Conservation (phyloP, 169 alveolate species). For the Plasmodium coatneyi region DNA sequence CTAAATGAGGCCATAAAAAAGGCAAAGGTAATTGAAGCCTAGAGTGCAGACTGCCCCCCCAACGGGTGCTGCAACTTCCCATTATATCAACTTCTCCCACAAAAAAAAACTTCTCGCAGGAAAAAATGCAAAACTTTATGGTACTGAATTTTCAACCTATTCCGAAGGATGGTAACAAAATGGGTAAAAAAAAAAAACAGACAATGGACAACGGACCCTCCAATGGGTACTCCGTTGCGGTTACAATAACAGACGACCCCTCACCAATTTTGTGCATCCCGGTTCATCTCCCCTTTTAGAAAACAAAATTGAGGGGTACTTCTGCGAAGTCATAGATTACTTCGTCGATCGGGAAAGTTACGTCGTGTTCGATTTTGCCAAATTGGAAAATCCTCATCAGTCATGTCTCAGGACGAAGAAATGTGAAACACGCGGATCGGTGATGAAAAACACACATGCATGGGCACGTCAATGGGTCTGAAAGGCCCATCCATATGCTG, state of each 20-base stretch:
- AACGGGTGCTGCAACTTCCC: background rate
- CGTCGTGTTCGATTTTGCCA: slow-evolving; percentile 46
- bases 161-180: slow-evolving; percentile 6
- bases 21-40: slow-evolving; percentile 28
- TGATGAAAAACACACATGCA: slow-evolving; percentile 8
- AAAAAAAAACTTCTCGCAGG: slow-evolving; percentile 25
- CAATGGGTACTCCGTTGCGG: background rate
- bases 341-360: slow-evolving; percentile 55
- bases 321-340: slow-evolving; percentile 62
- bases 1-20: slow-evolving; percentile 63
- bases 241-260: background rate
- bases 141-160: slow-evolving; percentile 61
- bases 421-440: slow-evolving; percentile 69
- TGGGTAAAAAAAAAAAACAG: background rate
- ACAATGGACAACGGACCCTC: background rate
- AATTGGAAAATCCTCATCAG: slow-evolving; percentile 39
- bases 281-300: background rate
- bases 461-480: background rate
- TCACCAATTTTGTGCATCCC: background rate
- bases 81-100: background rate
- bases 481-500: background rate
- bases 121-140: slow-evolving; percentile 42
- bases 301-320: slow-evolving; percentile 36
- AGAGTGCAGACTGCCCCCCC: background rate
- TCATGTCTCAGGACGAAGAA: slow-evolving; percentile 42